Conservation (phyloP, 257 asterid species). For the Solanum medicagineum region DNA sequence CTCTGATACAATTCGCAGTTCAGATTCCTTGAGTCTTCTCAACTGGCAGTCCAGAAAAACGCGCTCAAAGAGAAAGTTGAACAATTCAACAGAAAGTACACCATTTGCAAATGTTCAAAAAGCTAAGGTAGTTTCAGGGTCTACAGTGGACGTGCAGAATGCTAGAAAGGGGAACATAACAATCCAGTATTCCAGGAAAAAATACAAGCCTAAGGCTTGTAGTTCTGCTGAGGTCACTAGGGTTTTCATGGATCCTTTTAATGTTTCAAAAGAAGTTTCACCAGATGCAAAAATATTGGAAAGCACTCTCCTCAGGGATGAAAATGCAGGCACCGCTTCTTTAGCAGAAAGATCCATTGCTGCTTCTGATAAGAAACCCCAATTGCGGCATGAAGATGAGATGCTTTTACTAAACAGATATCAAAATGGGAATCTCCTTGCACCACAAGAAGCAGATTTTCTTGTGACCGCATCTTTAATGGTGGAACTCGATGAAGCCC, state of each 20-base stretch:
- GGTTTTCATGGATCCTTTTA: slow-evolving; percentile 9
- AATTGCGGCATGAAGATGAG: slow-evolving; percentile 7
- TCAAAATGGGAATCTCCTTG: slow-evolving; percentile 2
- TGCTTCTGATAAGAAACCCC: neutral
- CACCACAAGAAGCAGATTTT: slow-evolving; percentile 12
- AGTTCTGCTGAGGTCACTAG: slow-evolving; percentile 9
- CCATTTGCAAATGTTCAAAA: slow-evolving; percentile 6
- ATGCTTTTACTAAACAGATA: neutral
- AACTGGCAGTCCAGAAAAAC: slow-evolving; percentile 73
- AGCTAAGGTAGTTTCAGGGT: slow-evolving; percentile 10
- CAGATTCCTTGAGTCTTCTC: slow-evolving; percentile 16
- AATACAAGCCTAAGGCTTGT: slow-evolving; percentile 27
- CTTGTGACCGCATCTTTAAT: slow-evolving; percentile 5
- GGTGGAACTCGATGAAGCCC: slow-evolving; percentile 13
- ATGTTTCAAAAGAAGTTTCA: neutral
- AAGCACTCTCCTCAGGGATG: slow-evolving; percentile 4
- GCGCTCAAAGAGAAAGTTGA: slow-evolving; percentile 50
- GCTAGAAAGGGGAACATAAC: slow-evolving; percentile 22
- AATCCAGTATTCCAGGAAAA: slow-evolving; percentile 68
- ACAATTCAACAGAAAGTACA: slow-evolving; percentile 14
- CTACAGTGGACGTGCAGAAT: slow-evolving; percentile 12
- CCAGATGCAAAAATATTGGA: slow-evolving; percentile 8
- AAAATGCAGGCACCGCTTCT: slow-evolving; percentile 4
- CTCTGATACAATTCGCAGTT: slow-evolving; percentile 19
- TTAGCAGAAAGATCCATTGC: slow-evolving; percentile 2